Conservation (phyloP, 495 filamentous ascomycete genomes). For the Schizothecium vesticola region DNA sequence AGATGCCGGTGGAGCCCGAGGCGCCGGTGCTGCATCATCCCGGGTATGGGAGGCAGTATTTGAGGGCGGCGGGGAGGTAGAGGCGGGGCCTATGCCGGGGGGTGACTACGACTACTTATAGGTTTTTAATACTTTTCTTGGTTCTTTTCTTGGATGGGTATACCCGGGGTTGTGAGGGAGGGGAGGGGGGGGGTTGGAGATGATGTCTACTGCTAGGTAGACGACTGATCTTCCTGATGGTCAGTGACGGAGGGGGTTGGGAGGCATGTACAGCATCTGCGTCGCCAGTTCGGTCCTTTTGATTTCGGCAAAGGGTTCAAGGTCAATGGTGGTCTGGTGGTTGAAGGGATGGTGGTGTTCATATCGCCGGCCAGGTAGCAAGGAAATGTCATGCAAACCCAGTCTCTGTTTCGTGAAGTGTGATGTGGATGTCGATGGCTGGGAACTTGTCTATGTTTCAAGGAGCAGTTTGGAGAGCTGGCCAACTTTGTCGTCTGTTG, state of each 20-base stretch:
- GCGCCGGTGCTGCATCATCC: constrained; percentile 32
- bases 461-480: background rate
- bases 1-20: constrained; percentile 22
- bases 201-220: background rate
- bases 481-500: background rate
- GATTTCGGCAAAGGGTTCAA: background rate
- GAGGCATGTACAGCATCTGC: background rate
- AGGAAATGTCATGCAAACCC: background rate
- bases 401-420: background rate
- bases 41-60: constrained; percentile 26
- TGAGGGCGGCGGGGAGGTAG: constrained; percentile 16
- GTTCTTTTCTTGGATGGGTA: background rate
- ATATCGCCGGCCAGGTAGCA: background rate
- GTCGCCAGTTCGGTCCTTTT: background rate
- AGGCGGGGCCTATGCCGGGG: background rate
- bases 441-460: background rate
- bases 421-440: background rate
- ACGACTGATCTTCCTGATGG: background rate
- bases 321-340: background rate
- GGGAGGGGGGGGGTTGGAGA: background rate
- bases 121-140: background rate
- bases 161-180: background rate
- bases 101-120: background rate
- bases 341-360: background rate
- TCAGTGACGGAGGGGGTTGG: background rate